Conservation (phyloP, 192 early-diverging fungal genomes). For the Backusella parvicylindrica region DNA sequence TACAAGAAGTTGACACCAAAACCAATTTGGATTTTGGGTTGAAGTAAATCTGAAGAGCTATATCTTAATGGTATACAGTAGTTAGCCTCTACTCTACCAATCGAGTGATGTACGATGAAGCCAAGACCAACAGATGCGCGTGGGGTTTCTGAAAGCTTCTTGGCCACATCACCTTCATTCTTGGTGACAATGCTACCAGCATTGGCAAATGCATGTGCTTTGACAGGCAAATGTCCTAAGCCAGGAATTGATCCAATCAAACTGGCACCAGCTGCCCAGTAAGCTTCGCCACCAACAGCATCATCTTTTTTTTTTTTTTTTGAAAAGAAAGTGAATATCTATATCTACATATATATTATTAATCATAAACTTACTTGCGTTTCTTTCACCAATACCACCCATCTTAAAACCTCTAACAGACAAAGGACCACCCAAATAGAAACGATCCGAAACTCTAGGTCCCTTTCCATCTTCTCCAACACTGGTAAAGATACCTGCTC, state of each 20-base stretch:
- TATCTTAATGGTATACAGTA: slow-evolving; percentile 77
- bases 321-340: too few species aligned
- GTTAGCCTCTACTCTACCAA: slow-evolving; percentile 84
- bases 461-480: slow-evolving; percentile 35
- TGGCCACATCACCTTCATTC: slow-evolving; percentile 23
- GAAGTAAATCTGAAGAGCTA: slow-evolving; percentile 54
- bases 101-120: slow-evolving; percentile 76
- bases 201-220: slow-evolving; percentile 85
- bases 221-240: slow-evolving; percentile 58
- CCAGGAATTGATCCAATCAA: slow-evolving; percentile 80
- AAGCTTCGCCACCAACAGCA: slow-evolving; percentile 82
- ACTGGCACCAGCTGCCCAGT: slow-evolving; percentile 71
- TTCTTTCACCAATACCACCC: slow-evolving; percentile 85
- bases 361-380: slow-evolving; percentile 45
- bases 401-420: slow-evolving; percentile 87
- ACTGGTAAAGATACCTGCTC: slow-evolving; percentile 68
- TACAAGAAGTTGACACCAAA: slow-evolving; percentile 80
- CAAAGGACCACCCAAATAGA: slow-evolving; percentile 84
- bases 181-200: slow-evolving; percentile 50
- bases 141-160: slow-evolving; percentile 55
- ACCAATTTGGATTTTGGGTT: slow-evolving; percentile 79
- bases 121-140: slow-evolving; percentile 77
- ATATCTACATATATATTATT: too few species aligned
- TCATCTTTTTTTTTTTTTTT: slow-evolving; percentile 46
- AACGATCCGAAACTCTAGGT: slow-evolving; percentile 80